Conservation (phyloP, 2,329 filamentous ascomycete genomes). For the Hymenoscyphus repandus region DNA sequence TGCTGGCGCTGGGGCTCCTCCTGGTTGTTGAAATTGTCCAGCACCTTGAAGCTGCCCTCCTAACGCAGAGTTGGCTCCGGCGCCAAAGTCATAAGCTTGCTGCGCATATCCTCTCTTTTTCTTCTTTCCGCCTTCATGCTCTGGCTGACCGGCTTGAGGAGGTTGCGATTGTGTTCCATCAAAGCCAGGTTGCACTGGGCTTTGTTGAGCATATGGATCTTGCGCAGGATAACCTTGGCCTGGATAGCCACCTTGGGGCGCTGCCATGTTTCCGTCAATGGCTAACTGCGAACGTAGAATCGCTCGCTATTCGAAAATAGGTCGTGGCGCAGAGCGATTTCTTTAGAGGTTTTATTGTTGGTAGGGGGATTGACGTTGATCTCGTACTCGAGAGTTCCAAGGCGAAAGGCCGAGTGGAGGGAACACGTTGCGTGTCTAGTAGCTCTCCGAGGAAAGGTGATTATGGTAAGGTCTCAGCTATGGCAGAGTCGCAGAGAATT, state of each 20-base stretch:
- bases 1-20: conserved; percentile 27
- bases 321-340: neutral
- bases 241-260: conserved; percentile 46
- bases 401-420: conserved; percentile 15
- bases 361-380: neutral
- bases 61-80: conserved; percentile 71
- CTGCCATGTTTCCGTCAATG: conserved; percentile 36
- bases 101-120: conserved; percentile 96
- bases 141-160: conserved; percentile 29
- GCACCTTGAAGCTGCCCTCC: conserved; percentile 62
- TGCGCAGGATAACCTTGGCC: conserved; percentile 38
- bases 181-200: conserved; percentile 33
- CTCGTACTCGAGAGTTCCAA: conserved; percentile 1
- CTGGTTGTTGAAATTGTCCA: conserved; percentile 37
- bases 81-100: conserved; percentile 88
- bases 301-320: neutral
- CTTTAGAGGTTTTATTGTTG: neutral
- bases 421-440: conserved; percentile 27
- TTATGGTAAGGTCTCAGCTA: conserved; percentile 12
- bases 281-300: conserved; percentile 10
- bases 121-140: conserved; percentile 54
- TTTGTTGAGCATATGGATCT: conserved; percentile 42
- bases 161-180: conserved; percentile 22
- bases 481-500: conserved; percentile 5
- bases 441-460: conserved; percentile 4